Conservation (phyloP, 2,329 filamentous ascomycete genomes). For the Ophiostoma ips region DNA sequence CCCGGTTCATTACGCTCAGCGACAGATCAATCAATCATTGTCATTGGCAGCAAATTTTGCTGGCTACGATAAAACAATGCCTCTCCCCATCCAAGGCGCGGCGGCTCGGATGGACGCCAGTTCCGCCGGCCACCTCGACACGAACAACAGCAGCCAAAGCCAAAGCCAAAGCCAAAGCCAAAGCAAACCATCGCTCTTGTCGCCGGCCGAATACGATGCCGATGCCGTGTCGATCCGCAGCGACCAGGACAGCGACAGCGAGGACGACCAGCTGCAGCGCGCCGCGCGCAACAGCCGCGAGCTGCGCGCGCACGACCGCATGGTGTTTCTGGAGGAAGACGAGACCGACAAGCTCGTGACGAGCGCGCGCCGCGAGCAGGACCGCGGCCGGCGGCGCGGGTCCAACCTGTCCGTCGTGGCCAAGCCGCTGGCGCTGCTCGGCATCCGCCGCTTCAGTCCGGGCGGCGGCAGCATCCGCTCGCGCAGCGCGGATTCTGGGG, state of each 20-base stretch:
- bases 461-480: constrained; percentile 21
- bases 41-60: too few relatives aligned
- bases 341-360: constrained; percentile 49
- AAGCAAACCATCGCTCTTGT: constrained; percentile 41
- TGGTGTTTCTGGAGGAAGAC: constrained; percentile 63
- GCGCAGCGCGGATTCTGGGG: constrained; percentile 3
- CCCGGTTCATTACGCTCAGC: too few relatives aligned
- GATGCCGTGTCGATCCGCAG: constrained; percentile 54
- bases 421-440: constrained; percentile 31
- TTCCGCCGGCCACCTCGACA: neutral
- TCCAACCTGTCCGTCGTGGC: constrained; percentile 23
- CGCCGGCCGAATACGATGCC: constrained; percentile 51
- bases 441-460: constrained; percentile 17
- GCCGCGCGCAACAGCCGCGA: constrained; percentile 56
- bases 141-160: neutral
- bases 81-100: too few relatives aligned
- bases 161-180: neutral
- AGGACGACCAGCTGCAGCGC: constrained; percentile 56
- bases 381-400: constrained; percentile 33
- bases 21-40: too few relatives aligned
- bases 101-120: too few relatives aligned
- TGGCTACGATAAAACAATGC: too few relatives aligned
- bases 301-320: constrained; percentile 53
- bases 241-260: constrained; percentile 64
- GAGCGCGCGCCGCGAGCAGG: constrained; percentile 34